Base-by-base conservation (phyloP, 164 flowering plant genomes). In the Aristolochia contorta region DNA sequence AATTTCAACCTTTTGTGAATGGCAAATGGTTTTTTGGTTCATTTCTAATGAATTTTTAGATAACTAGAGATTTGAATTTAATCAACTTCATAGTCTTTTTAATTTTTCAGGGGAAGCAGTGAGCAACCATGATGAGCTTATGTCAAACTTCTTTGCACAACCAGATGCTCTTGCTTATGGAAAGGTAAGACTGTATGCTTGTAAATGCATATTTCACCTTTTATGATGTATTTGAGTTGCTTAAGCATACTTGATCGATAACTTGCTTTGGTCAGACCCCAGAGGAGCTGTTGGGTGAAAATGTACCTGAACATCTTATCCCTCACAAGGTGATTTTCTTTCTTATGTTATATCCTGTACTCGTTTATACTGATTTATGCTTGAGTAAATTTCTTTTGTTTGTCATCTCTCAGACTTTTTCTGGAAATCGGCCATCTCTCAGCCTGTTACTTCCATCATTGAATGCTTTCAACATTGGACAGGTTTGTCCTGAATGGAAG, bases 101-200 rank as follows among this genome's bases (percentile, higher is more conserved):
- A 65, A 20, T 52, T 65, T 74, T 62, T 23, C 84, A 93, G 98
- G 89, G 67, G 98, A 93, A 74, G 70, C 77, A 32, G 96, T 93
- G 64, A 87, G 80, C 69, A 93, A 90, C 75, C 98, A 93, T 58
- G 97, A 93, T 70, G 96, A 93, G 74, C 96, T 93, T 63, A 93
- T 93, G 97, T 93, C 98, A 13, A 93, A 93, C 83, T 93, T 89
- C 64, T 93, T 89, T 75, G 98, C 98, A 4, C 98, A 93, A 72
- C 94, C 98, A 21, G 98, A 93, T 84, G 98, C 98, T 60, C 89
- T 93, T 68, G 98, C 98, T 27, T 89, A 82, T 82, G 98, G 98
- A 65, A 93, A 93, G 94, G 98, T 93, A 60, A 6, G 58, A 47
- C 20, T 25, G 25, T 53, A 49, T 60, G 48, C 48, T 50, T 63